Evolutionary conservation across 257 asterid species (phyloP).

Genomic region (Thymus mandschuricus): DNA sequence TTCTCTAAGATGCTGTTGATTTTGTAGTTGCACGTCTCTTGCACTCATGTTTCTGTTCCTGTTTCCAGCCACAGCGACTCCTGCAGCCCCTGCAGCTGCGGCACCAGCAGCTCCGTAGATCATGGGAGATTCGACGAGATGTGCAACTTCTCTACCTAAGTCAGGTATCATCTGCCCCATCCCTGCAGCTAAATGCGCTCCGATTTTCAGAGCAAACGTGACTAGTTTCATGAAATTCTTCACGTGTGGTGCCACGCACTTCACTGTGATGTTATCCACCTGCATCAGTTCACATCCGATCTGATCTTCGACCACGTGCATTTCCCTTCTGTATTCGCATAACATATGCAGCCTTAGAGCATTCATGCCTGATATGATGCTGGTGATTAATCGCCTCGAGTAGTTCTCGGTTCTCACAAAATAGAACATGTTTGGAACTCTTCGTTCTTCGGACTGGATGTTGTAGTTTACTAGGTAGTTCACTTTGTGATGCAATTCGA

Average conservation of each 20-base stretch:
- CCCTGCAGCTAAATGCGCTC: conserved; percentile 90
- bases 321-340: conserved; percentile 73
- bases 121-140: conserved; percentile 61
- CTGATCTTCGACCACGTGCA: conserved; percentile 89
- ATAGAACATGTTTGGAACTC: conserved; percentile 80
- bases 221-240: conserved; percentile 73
- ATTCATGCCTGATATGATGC: conserved; percentile 69
- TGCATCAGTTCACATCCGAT: conserved; percentile 84
- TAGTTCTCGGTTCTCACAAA: conserved; percentile 71
- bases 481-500: conserved; percentile 69
- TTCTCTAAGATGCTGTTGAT: conserved; percentile 44
- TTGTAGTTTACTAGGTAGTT: conserved; percentile 77
- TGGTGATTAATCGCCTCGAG: conserved; percentile 79
- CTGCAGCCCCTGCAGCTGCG: conserved; percentile 66
- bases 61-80: conserved; percentile 59
- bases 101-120: conserved; percentile 72
- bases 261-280: conserved; percentile 70
- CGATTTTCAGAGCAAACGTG: conserved; percentile 86
- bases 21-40: conserved; percentile 48
- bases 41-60: conserved; percentile 50
- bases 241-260: conserved; percentile 71
- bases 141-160: conserved; percentile 77
- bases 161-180: conserved; percentile 96
- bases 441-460: conserved; percentile 71
- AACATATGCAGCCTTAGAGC: conserved; percentile 79